Conservation (phyloP, 768 basidiomycete species). For the Lactarius akahatsu region DNA sequence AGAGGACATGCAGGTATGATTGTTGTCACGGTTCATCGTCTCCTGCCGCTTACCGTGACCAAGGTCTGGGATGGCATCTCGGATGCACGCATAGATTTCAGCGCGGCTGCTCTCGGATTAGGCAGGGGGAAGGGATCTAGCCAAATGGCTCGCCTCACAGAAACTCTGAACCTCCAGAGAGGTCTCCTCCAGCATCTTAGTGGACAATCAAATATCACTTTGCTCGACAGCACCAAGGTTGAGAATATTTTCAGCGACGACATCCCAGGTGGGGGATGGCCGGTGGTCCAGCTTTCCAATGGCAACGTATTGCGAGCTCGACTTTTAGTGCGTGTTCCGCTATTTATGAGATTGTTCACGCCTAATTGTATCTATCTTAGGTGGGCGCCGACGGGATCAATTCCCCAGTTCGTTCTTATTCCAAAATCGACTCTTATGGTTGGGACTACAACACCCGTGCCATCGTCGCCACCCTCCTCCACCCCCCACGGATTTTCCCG, state of each 20-base stretch:
- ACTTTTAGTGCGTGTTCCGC: conserved; percentile 57
- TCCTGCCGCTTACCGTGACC: conserved; percentile 12
- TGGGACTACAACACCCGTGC: conserved; percentile 91
- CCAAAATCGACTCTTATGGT: conserved; percentile 82
- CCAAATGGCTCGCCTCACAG: conserved; percentile 82
- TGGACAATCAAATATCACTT: conserved; percentile 48
- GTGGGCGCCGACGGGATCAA: conserved; percentile 96
- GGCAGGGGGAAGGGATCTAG: conserved; percentile 31
- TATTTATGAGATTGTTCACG: conserved; percentile 3
- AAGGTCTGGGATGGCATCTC: conserved; percentile 94
- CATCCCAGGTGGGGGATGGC: conserved; percentile 66
- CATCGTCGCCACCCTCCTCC: conserved; percentile 84
- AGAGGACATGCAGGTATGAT: conserved; percentile 78
- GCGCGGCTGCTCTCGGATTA: conserved; percentile 47
- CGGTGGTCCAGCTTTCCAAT: conserved; percentile 70
- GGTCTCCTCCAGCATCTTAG: conserved; percentile 70
- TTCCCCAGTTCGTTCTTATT: conserved; percentile 87
- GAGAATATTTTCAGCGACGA: conserved; percentile 59
- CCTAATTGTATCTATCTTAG: conserved; percentile 40
- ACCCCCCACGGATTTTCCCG: conserved; percentile 58
- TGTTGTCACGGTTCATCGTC: conserved; percentile 5
- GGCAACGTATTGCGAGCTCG: conserved; percentile 64
- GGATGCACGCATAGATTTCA: conserved; percentile 73
- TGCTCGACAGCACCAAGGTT: conserved; percentile 77
- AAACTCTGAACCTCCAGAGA: conserved; percentile 91